Evolutionary conservation across 495 filamentous ascomycete genomes (phyloP).

Genomic region (Bacidia gigantensis): DNA sequence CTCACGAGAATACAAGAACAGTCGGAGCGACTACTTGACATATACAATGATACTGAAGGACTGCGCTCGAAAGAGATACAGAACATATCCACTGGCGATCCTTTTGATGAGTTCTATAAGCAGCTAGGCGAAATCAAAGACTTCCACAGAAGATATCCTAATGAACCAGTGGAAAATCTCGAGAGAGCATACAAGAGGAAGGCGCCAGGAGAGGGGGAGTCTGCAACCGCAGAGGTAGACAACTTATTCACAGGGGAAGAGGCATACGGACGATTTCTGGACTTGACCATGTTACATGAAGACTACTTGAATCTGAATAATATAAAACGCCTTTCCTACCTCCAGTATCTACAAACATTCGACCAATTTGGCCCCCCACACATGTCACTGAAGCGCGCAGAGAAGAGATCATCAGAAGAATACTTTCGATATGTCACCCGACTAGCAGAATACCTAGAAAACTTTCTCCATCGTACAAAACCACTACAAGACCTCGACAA

Average conservation of each 20-base stretch:
- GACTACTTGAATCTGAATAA: conserved; percentile 78
- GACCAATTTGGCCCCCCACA: conserved; percentile 67
- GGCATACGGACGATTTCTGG: conserved; percentile 76
- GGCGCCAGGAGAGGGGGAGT: conserved; percentile 51
- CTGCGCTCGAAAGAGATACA: conserved; percentile 66
- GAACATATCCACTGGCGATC: conserved; percentile 70
- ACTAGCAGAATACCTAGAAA: conserved; percentile 69
- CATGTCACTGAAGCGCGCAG: conserved; percentile 53
- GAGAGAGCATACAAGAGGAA: conserved; percentile 79
- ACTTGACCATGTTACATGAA: conserved; percentile 72
- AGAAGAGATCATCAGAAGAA: conserved; percentile 71
- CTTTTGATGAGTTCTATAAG: conserved; percentile 85
- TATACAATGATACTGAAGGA: conserved; percentile 69
- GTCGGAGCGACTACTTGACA: conserved; percentile 62
- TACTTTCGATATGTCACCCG: conserved; percentile 84
- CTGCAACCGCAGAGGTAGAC: conserved; percentile 53
- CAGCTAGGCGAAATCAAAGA: conserved; percentile 68
- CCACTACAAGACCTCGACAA: conserved; percentile 75
- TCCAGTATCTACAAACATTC: conserved; percentile 83
- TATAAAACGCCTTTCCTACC: conserved; percentile 68
- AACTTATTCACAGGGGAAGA: conserved; percentile 94
- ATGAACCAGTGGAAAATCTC: conserved; percentile 88
- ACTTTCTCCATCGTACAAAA: conserved; percentile 64
- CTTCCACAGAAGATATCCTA: conserved; percentile 82
- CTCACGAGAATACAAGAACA: conserved; percentile 75